Evolutionary conservation across 2,329 filamentous ascomycete species (phyloP).

Genomic region (Calonectria crousiana): DNA sequence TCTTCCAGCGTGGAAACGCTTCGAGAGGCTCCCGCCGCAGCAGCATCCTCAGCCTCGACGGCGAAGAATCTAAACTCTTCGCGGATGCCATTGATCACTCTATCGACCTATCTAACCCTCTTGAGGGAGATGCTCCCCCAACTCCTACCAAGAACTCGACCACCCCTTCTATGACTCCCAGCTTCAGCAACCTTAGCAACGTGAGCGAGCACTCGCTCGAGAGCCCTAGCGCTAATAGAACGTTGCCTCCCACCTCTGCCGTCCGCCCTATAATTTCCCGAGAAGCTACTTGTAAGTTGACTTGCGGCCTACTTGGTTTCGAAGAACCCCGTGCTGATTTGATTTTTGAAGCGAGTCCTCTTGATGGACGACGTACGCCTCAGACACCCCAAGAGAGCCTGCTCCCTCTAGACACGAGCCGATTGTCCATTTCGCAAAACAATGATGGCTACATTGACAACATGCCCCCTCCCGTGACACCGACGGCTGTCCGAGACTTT

Average conservation of each 20-base stretch:
- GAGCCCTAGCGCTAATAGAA: constrained; percentile 60
- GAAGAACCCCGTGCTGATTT: constrained; percentile 65
- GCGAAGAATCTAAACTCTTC: constrained; percentile 73
- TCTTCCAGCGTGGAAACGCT: constrained; percentile 71
- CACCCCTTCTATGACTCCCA: constrained; percentile 53
- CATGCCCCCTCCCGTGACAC: constrained; percentile 78
- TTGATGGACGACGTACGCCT: constrained; percentile 72
- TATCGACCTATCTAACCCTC: constrained; percentile 40
- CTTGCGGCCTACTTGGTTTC: constrained; percentile 39
- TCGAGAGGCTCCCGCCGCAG: constrained; percentile 63
- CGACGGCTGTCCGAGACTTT: constrained; percentile 72
- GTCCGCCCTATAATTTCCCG: constrained; percentile 52
- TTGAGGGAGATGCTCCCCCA: constrained; percentile 79
- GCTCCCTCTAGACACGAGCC: constrained; percentile 83
- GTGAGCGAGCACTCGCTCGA: constrained; percentile 56
- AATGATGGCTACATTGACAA: constrained; percentile 52
- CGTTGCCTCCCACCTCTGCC: constrained; percentile 57
- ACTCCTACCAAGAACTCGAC: constrained; percentile 86
- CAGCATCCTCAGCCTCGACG: constrained; percentile 86
- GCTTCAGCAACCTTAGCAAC: constrained; percentile 52
- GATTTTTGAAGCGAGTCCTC: constrained; percentile 68
- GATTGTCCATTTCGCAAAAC: constrained; percentile 82
- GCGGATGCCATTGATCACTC: constrained; percentile 46
- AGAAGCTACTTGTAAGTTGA: constrained; percentile 61
- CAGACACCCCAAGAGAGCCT: constrained; percentile 84